These are phyloP conservation scores for Echites panduratus DNA, from an alignment of 257 asterid genomes.

Conservation along the genomic window DNA sequence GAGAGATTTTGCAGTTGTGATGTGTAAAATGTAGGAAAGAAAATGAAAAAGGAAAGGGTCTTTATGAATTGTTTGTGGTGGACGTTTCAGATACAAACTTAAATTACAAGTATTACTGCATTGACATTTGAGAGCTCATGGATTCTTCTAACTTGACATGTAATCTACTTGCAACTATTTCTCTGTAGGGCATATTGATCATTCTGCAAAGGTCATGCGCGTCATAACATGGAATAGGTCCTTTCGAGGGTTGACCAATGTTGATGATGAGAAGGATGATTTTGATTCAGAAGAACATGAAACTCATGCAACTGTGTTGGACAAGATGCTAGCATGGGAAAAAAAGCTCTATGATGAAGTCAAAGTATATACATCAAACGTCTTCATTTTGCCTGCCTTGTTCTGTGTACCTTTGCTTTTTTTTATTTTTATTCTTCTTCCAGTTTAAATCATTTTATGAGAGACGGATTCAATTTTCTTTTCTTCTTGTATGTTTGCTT, in stretches of 20 bases:
- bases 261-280: constrained; percentile 64
- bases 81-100: neutral
- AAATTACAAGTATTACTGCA: neutral
- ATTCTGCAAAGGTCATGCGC: constrained; percentile 91
- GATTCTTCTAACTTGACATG: neutral
- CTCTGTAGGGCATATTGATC: constrained; percentile 80
- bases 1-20: neutral
- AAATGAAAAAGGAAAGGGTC: neutral
- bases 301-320: constrained; percentile 96
- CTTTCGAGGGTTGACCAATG: constrained; percentile 53
- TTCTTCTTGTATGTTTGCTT: neutral
- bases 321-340: constrained; percentile 99
- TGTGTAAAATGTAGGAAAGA: neutral
- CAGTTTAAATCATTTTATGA: neutral
- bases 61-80: no score
- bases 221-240: constrained; percentile 98
- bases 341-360: constrained; percentile 98
- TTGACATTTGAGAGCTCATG: neutral
- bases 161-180: neutral
- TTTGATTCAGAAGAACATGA: constrained; percentile 87
- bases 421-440: neutral
- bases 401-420: neutral
- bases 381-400: neutral
- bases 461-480: no score
- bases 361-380: constrained; percentile 45